Conservation (phyloP, 208 protist genomes). For the Tetramitus jugosus region DNA sequence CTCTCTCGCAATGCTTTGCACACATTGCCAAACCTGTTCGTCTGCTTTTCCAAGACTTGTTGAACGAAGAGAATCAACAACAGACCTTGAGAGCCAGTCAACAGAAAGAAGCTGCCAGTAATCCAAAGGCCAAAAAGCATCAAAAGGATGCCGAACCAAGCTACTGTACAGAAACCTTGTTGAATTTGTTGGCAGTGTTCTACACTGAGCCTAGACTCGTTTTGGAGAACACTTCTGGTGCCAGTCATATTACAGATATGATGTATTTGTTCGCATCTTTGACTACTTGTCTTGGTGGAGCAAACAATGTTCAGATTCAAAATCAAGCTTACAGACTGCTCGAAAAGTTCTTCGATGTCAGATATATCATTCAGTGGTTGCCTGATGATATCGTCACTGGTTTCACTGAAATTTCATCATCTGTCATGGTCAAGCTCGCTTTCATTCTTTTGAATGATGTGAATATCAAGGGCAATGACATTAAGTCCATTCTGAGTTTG, state of each 20-base stretch:
- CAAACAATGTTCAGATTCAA: background rate
- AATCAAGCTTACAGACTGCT: constrained; percentile 5
- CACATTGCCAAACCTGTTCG: background rate
- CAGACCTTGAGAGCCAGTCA: background rate
- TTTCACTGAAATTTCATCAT: constrained; percentile 1
- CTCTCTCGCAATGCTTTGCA: background rate
- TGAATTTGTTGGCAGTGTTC: background rate
- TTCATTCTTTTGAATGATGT: background rate
- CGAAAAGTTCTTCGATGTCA: background rate
- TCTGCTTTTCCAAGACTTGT: background rate
- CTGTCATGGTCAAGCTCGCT: background rate
- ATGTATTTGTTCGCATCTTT: constrained; percentile 9
- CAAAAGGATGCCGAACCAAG: background rate
- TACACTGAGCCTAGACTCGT: background rate
- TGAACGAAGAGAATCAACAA: background rate
- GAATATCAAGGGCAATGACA: background rate
- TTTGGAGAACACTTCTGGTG: background rate
- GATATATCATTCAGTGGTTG: constrained; percentile 11
- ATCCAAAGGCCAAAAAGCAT: background rate
- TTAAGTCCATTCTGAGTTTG: constrained; percentile 7
- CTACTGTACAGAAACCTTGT: background rate
- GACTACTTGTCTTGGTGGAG: background rate
- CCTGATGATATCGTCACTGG: constrained; percentile 1
- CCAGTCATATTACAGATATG: constrained; percentile 8
- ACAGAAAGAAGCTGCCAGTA: background rate